Conservation (phyloP, 257 asterid species). For the Ilex asprella region DNA sequence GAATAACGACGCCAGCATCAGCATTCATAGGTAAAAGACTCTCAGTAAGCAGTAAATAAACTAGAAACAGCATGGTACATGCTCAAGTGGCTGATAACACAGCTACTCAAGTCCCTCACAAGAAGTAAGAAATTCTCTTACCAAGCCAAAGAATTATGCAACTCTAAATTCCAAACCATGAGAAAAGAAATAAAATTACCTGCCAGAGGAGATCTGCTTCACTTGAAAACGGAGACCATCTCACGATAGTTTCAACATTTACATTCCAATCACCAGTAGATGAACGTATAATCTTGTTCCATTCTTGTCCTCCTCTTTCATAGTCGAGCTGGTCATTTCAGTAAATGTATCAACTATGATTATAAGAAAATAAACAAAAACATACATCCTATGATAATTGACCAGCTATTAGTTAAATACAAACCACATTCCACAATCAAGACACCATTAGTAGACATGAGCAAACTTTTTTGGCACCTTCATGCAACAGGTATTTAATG, state of each 20-base stretch:
- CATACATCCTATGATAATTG: background rate
- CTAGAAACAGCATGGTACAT: no score
- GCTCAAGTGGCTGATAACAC: no score
- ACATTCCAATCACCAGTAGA: conserved; percentile 44
- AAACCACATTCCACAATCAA: no score
- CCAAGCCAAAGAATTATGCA: no score
- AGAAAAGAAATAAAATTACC: conserved; percentile 32
- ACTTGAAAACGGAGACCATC: conserved; percentile 89
- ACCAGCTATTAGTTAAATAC: no score
- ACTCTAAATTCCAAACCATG: background rate
- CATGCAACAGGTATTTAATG: no score
- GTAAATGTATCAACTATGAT: background rate
- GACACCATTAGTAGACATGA: no score
- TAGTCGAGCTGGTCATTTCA: conserved; percentile 44
- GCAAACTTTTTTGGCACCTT: no score
- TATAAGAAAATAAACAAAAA: conserved; percentile 9
- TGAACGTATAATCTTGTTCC: conserved; percentile 34
- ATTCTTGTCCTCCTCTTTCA: conserved; percentile 43
- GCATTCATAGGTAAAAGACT: no score
- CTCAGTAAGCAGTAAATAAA: no score
- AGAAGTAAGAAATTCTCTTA: no score
- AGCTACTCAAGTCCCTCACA: background rate
- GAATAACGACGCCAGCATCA: no score
- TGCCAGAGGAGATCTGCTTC: conserved; percentile 84
- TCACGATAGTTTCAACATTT: conserved; percentile 67